Conservation (phyloP, 139 green algal species). For the Closterium sp. region DNA sequence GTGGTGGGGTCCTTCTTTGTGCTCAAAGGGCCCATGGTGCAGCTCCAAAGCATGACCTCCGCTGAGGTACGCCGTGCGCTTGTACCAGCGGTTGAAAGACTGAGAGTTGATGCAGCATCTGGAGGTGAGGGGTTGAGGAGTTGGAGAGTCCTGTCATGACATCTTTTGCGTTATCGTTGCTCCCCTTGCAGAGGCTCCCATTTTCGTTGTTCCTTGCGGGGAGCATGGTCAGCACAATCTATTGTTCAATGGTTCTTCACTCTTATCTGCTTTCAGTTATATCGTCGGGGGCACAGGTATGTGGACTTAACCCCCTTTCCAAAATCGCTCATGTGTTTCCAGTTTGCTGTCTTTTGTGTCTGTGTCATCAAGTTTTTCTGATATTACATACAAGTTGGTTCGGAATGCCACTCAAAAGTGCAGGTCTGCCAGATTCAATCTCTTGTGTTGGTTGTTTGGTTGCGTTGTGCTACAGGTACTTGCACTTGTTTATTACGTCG, state of each 20-base stretch:
- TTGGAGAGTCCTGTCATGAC: neutral
- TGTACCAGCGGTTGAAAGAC: neutral
- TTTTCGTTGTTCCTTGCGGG: neutral
- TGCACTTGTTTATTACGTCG: slow-evolving; percentile 86
- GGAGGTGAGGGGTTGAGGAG: neutral
- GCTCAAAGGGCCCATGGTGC: slow-evolving; percentile 69
- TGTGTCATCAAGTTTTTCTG: neutral
- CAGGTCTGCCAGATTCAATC: neutral
- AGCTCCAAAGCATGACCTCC: slow-evolving; percentile 82
- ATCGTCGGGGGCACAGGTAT: neutral
- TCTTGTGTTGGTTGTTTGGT: slow-evolving; percentile 16
- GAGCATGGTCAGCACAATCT: neutral
- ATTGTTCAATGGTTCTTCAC: neutral
- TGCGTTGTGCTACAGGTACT: slow-evolving; percentile 56
- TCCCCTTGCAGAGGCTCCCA: neutral
- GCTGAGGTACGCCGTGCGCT: slow-evolving; percentile 70
- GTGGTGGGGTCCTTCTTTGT: slow-evolving; percentile 76
- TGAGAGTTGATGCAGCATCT: neutral
- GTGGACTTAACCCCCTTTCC: neutral
- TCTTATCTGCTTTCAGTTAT: slow-evolving; percentile 1
- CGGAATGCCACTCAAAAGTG: neutral
- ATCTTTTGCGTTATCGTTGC: neutral
- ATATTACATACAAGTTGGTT: neutral
- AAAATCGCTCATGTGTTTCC: neutral
- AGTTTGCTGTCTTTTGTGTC: neutral